phyloP scores from a whole-genome alignment of 805 yeast species.

The Blastobotrys muscicola region DNA sequence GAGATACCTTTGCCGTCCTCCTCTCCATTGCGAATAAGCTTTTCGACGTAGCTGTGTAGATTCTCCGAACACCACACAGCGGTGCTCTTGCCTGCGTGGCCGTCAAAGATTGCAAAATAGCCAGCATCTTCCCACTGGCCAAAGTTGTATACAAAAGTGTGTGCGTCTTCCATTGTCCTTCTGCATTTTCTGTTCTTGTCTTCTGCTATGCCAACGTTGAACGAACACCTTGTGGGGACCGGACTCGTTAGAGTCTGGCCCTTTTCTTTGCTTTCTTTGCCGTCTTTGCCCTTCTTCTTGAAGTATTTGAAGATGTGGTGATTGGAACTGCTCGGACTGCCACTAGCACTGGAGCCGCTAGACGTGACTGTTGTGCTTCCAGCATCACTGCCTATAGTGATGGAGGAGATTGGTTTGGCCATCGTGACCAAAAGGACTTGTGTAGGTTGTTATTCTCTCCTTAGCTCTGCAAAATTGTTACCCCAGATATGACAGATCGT shows the following conservation, averaged over 20 bases:
- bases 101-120: slow-evolving; percentile 91
- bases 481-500: no score
- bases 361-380: not conserved
- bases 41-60: slow-evolving; percentile 42
- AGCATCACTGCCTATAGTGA: not conserved
- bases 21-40: slow-evolving; percentile 35
- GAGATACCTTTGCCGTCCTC: slow-evolving; percentile 21
- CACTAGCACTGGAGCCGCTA: not conserved
- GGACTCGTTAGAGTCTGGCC: not conserved
- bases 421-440: not conserved
- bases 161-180: slow-evolving; percentile 89
- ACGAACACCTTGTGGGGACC: slow-evolving; percentile 23
- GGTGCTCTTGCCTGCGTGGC: slow-evolving; percentile 90
- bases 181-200: slow-evolving; percentile 74
- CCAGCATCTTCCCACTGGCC: slow-evolving; percentile 80
- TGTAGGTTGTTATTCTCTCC: no score
- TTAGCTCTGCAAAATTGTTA: no score
- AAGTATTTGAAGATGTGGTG: slow-evolving; percentile 9
- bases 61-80: slow-evolving; percentile 92
- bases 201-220: slow-evolving; percentile 85
- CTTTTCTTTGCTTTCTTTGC: not conserved
- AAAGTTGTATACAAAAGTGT: slow-evolving; percentile 79
- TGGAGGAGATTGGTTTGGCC: not conserved
- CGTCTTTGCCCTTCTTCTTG: slow-evolving; percentile 7
- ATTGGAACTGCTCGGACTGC: not conserved